These are phyloP conservation scores for Vanrija humicola DNA, from an alignment of 1,284 basidiomycete genomes.

Conservation along the genomic window DNA sequence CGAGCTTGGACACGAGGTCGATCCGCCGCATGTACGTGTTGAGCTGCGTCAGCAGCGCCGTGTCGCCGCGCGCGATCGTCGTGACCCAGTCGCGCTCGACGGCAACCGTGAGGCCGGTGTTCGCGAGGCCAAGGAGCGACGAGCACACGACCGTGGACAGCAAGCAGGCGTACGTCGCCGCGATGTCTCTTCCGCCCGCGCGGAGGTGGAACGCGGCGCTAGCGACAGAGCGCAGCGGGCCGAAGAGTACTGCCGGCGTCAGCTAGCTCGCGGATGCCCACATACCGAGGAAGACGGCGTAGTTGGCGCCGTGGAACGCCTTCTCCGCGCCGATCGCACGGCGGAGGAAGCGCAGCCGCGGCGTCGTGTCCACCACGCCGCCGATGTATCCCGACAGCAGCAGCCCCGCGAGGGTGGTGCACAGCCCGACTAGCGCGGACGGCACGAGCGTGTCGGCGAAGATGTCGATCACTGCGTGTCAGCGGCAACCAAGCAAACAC, in stretches of 20 bases:
- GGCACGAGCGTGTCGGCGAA: slow-evolving; percentile 48
- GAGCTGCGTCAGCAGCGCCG: slow-evolving; percentile 34
- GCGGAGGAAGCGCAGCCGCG: slow-evolving; percentile 37
- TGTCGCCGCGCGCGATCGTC: slow-evolving; percentile 41
- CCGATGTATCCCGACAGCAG: slow-evolving; percentile 48
- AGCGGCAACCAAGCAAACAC: too few species aligned
- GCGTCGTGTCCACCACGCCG: slow-evolving; percentile 42
- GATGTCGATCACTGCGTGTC: slow-evolving; percentile 34
- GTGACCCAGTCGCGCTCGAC: slow-evolving; percentile 55
- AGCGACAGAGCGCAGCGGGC: slow-evolving; percentile 20
- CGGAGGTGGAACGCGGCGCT: slow-evolving; percentile 25
- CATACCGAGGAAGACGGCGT: slow-evolving; percentile 44
- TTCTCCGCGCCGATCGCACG: slow-evolving; percentile 49
- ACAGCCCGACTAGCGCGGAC: slow-evolving; percentile 52
- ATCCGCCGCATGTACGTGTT: slow-evolving; percentile 51
- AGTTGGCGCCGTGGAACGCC: slow-evolving; percentile 41
- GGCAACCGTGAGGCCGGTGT: slow-evolving; percentile 50
- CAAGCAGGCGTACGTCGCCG: slow-evolving; percentile 33
- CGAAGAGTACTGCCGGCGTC: slow-evolving; percentile 34
- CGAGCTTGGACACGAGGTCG: slow-evolving; percentile 51
- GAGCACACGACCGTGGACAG: slow-evolving; percentile 42
- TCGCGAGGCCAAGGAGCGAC: slow-evolving; percentile 40
- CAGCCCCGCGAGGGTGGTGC: slow-evolving; percentile 47
- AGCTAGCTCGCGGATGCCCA: neutral
- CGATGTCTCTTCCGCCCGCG: slow-evolving; percentile 2